Evolutionary conservation across 306 rosid genomes (phyloP), one percentile per base, ranked within the genome.

Genomic region (Styphnolobium japonicum): DNA sequence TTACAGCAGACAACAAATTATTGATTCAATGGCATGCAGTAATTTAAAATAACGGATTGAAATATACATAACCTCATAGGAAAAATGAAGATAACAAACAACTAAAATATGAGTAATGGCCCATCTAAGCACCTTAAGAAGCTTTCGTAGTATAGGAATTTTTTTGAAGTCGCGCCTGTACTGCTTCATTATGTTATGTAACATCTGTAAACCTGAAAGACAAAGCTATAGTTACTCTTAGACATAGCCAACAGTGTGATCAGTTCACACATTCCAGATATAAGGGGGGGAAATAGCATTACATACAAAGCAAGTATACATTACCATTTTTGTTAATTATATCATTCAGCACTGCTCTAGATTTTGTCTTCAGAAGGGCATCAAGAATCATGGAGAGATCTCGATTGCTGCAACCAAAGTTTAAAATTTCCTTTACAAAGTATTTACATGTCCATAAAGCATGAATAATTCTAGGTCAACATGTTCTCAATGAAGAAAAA

Each of bases 321-420:
- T 66, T 91, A 96, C 99, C 99, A 53, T 96, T 96, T 87, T 96
- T 96, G 84, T 85, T 93, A 58, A 96, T 87, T 52, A 96, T 90
- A 80, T 96, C 99, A 53, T 71, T 82, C 89, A 96, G 85, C 82
- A 96, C 99, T 11, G 87, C 79, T 77, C 97, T 89, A 8, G 99
- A 93, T 85, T 89, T 93, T 76, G 99, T 96, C 88, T 96, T 96
- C 85, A 96, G 84, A 81, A 96, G 93, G 15, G 97, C 98, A 62
- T 89, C 99, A 80, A 96, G 97, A 81, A 96, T 96, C 98, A 96
- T 96, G 22, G 99, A 96, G 86, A 96, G 97, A 86, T 96, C 99
- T 83, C 99, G 97, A 84, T 93, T 93, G 85, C 99, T 96, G 90
- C 69, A 82, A 78, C 45, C 68, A 88, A 82, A 69, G 62, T 73